phyloP scores from a whole-genome alignment of 768 basidiomycete species.

The Xerocomus brunneocitrinus region DNA sequence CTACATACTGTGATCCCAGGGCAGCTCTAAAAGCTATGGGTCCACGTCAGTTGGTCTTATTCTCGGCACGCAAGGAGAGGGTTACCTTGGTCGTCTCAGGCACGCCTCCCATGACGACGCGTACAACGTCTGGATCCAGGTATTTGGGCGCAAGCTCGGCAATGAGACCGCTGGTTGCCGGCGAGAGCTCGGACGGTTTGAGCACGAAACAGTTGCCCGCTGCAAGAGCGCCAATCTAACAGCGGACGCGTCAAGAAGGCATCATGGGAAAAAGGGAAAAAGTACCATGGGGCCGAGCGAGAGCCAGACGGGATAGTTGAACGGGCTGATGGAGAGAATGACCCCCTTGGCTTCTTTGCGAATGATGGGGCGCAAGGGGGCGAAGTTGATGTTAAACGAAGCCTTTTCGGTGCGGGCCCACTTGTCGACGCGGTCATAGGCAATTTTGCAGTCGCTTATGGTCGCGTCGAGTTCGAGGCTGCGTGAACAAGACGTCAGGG shows the following conservation, averaged over 20 bases:
- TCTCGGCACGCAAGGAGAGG: not conserved
- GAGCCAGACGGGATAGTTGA: slow-evolving; percentile 72
- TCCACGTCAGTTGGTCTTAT: not conserved
- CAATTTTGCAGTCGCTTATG: slow-evolving; percentile 50
- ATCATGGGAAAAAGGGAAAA: slow-evolving; percentile 6
- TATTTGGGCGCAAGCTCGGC: slow-evolving; percentile 72
- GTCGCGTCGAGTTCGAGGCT: slow-evolving; percentile 61
- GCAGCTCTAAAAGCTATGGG: slow-evolving; percentile 61
- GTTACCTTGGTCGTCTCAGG: slow-evolving; percentile 56
- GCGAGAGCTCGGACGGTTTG: slow-evolving; percentile 73
- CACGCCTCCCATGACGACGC: slow-evolving; percentile 65
- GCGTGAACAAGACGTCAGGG: not conserved
- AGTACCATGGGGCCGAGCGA: slow-evolving; percentile 55
- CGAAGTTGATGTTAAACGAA: slow-evolving; percentile 51
- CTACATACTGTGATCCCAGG: slow-evolving; percentile 55
- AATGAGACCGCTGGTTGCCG: slow-evolving; percentile 52
- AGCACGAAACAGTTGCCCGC: slow-evolving; percentile 69
- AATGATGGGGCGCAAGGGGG: slow-evolving; percentile 57
- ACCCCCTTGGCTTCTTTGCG: slow-evolving; percentile 77
- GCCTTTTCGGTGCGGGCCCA: slow-evolving; percentile 69
- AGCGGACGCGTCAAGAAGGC: not conserved
- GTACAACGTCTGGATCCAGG: slow-evolving; percentile 60
- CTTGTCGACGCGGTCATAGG: slow-evolving; percentile 61
- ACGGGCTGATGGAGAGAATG: slow-evolving; percentile 64
- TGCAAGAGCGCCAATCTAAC: slow-evolving; percentile 62